A percentile compares a stretch with the other conserved stretches of the same genome.
Conservation (phyloP, 1,284 basidiomycete species). For the Boletellus deceptivus region DNA sequence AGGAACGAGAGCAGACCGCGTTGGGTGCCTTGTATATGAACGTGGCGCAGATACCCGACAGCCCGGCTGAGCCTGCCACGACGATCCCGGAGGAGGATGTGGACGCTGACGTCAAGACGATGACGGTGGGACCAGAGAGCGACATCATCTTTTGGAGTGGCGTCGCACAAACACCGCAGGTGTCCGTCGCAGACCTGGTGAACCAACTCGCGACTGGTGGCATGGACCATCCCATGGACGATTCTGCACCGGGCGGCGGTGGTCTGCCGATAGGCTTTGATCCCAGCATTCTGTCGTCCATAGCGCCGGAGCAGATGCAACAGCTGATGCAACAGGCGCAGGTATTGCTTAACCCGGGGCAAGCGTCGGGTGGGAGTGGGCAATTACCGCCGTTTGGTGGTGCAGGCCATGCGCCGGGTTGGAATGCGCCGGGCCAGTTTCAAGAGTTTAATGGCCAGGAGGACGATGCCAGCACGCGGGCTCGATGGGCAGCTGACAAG, state of each 20-base stretch:
- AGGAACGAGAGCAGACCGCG: slow-evolving; percentile 73
- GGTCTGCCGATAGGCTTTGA: slow-evolving; percentile 30
- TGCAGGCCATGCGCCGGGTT: slow-evolving; percentile 26
- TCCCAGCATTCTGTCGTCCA: slow-evolving; percentile 39
- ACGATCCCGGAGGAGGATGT: slow-evolving; percentile 65
- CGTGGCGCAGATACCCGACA: slow-evolving; percentile 66
- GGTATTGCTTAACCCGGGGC: slow-evolving; percentile 29
- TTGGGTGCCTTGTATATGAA: slow-evolving; percentile 71
- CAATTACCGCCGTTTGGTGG: slow-evolving; percentile 26
- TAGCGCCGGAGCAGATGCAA: slow-evolving; percentile 58
- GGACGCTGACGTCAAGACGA: slow-evolving; percentile 57
- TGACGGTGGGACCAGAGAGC: slow-evolving; percentile 67
- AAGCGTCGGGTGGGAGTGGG: slow-evolving; percentile 21
- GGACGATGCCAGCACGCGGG: slow-evolving; percentile 40
- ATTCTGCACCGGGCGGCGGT: background rate
- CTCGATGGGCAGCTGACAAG: slow-evolving; percentile 42
- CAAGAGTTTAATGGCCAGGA: slow-evolving; percentile 35
- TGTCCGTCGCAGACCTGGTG: slow-evolving; percentile 66
- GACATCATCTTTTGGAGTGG: slow-evolving; percentile 64
- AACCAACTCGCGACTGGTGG: slow-evolving; percentile 56
- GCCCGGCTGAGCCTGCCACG: slow-evolving; percentile 65
- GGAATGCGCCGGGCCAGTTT: slow-evolving; percentile 30
- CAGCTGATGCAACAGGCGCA: slow-evolving; percentile 58
- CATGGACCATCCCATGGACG: slow-evolving; percentile 28
- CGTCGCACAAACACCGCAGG: slow-evolving; percentile 33